Percentiles rank a stretch among this genome's conserved stretches.
Evolutionary conservation across 768 basidiomycete genomes (phyloP).

Genomic region (Rhizopogon vulgaris): DNA sequence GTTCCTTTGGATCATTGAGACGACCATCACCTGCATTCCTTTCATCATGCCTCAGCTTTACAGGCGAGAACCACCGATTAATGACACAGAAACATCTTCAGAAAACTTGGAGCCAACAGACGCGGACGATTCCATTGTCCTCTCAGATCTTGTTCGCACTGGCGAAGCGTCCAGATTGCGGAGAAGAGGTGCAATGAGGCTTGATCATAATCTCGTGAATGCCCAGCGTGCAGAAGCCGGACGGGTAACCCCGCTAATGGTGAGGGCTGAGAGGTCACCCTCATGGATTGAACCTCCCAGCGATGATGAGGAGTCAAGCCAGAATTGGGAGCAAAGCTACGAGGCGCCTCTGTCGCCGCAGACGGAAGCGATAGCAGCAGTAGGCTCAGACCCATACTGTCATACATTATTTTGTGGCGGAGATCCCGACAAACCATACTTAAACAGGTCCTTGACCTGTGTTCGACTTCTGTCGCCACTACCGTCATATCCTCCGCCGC

Average conservation of each 20-base stretch:
- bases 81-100: constrained; percentile 4
- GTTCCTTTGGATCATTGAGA: constrained; percentile 7
- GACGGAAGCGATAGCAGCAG: constrained; percentile 8
- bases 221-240: constrained; percentile 23
- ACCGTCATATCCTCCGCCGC: constrained; percentile 27
- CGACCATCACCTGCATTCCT: constrained; percentile 16
- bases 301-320: constrained; percentile 25
- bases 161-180: constrained; percentile 70
- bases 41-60: constrained; percentile 26
- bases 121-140: constrained; percentile 61
- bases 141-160: constrained; percentile 68
- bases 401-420: constrained; percentile 40
- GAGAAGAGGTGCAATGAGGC: constrained; percentile 66
- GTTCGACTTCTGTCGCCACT: constrained; percentile 26
- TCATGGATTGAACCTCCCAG: constrained; percentile 29
- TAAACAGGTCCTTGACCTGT: constrained; percentile 14
- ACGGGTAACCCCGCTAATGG: constrained; percentile 18
- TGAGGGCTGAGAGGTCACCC: constrained; percentile 23
- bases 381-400: constrained; percentile 17
- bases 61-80: constrained; percentile 12
- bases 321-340: constrained; percentile 28
- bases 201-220: constrained; percentile 37
- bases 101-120: constrained; percentile 34
- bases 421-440: constrained; percentile 11
- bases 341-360: constrained; percentile 19